Percentiles rank a stretch among this genome's conserved stretches.
Conservation (phyloP, 2,329 filamentous ascomycete species). For the Rhinocladiella mackenziei region DNA sequence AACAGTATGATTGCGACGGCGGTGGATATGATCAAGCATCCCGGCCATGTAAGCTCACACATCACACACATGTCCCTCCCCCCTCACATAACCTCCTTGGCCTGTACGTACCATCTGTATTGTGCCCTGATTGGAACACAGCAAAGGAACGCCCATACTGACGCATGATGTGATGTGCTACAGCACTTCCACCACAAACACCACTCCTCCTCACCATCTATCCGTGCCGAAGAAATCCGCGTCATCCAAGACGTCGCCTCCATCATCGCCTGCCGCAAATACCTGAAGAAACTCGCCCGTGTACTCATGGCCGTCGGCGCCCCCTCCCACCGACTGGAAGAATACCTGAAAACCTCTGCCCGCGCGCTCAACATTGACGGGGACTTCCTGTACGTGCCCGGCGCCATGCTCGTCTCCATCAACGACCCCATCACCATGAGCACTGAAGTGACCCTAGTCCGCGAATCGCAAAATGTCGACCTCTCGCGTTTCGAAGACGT, state of each 20-base stretch:
- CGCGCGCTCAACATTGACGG: slow-evolving; percentile 84
- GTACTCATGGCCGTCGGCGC: slow-evolving; percentile 88
- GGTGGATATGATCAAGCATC: slow-evolving; percentile 27
- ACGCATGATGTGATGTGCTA: too few species aligned
- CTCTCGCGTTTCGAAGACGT: slow-evolving; percentile 43
- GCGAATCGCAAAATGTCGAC: slow-evolving; percentile 42
- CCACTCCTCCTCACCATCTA: slow-evolving; percentile 2
- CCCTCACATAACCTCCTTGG: not conserved
- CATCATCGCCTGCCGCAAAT: slow-evolving; percentile 74
- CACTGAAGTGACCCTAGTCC: slow-evolving; percentile 45
- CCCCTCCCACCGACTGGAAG: slow-evolving; percentile 81
- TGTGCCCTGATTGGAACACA: not conserved
- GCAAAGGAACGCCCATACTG: slow-evolving; percentile 1
- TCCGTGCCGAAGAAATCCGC: slow-evolving; percentile 19
- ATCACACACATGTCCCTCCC: not conserved
- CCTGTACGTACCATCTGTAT: not conserved
- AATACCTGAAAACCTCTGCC: slow-evolving; percentile 87
- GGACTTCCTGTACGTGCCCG: slow-evolving; percentile 84
- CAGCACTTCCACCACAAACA: slow-evolving; percentile 18
- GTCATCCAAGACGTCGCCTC: slow-evolving; percentile 51
- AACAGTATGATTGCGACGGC: slow-evolving; percentile 23
- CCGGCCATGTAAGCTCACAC: slow-evolving; percentile 9
- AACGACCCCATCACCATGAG: slow-evolving; percentile 50
- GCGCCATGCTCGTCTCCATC: slow-evolving; percentile 92
- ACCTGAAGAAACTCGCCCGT: slow-evolving; percentile 77